A percentile compares a stretch with the other conserved stretches of the same genome.
phyloP scores from a whole-genome alignment of 441 rosid species.

The Populus hybrid region DNA sequence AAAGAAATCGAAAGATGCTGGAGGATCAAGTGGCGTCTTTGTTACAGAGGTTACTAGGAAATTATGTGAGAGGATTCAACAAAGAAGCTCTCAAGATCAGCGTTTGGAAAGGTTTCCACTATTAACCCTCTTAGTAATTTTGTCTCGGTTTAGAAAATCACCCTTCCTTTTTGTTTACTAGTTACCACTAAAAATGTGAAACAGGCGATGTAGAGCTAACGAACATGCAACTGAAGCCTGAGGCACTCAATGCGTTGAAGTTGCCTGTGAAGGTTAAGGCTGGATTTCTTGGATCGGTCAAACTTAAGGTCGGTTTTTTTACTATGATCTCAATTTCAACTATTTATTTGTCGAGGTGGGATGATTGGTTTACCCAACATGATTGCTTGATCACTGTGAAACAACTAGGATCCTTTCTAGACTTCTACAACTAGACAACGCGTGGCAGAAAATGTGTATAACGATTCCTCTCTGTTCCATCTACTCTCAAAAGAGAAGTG shows the following conservation, averaged over 20 bases:
- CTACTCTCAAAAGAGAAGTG: not conserved
- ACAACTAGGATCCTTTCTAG: not conserved
- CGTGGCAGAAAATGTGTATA: not conserved
- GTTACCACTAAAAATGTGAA: not conserved
- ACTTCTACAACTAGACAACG: not conserved
- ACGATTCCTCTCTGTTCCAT: not conserved
- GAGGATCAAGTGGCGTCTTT: constrained; percentile 95
- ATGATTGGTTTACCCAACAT: not conserved
- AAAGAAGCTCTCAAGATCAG: constrained; percentile 97
- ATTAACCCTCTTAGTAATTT: not conserved
- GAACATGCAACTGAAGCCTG: constrained; percentile 98
- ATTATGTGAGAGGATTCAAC: constrained; percentile 80
- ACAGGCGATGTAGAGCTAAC: constrained; percentile 95
- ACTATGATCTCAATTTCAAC: not conserved
- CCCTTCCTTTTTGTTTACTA: not conserved
- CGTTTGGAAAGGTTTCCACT: constrained; percentile 76
- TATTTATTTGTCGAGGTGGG: not conserved
- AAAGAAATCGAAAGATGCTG: constrained; percentile 54
- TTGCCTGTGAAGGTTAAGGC: constrained; percentile 98
- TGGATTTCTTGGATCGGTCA: constrained; percentile 98
- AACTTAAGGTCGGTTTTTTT: constrained; percentile 62
- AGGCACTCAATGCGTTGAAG: constrained; percentile 94
- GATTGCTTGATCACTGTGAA: not conserved
- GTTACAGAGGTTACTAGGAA: constrained; percentile 86
- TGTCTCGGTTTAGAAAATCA: not conserved